A percentile compares a stretch with the other conserved stretches of the same genome.
Conservation (phyloP, 768 basidiomycete genomes). For the Serendipita sp. region DNA sequence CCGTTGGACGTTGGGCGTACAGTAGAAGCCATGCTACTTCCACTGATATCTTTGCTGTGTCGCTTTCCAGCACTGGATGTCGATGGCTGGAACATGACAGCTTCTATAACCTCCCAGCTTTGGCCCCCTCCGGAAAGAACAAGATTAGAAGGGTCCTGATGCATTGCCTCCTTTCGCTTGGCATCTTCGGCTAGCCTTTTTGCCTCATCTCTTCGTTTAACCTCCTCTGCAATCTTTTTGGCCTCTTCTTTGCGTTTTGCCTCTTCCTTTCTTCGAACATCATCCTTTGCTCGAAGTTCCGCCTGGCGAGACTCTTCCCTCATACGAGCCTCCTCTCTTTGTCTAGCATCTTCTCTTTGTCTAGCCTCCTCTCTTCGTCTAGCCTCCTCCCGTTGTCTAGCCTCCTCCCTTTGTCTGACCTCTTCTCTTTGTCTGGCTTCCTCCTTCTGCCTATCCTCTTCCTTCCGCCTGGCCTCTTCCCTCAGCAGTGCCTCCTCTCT, state of each 20-base stretch:
- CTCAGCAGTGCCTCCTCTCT: background rate
- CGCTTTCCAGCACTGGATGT: background rate
- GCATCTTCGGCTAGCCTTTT: background rate
- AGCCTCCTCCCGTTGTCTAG: background rate
- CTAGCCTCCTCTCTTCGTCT: background rate
- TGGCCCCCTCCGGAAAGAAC: background rate
- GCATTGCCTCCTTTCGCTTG: background rate
- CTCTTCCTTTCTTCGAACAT: background rate
- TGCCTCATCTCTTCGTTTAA: background rate
- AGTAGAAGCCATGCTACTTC: background rate
- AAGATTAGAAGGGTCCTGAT: background rate
- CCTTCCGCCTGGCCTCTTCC: background rate
- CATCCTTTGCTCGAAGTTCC: background rate
- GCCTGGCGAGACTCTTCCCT: background rate
- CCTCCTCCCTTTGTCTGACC: background rate
- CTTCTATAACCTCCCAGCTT: conserved; percentile 2
- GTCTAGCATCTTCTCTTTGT: background rate
- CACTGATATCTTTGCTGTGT: background rate
- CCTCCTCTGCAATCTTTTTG: background rate
- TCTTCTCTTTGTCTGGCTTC: background rate
- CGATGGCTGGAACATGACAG: background rate
- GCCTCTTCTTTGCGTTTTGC: background rate
- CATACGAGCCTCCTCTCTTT: background rate
- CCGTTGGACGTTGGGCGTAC: background rate
- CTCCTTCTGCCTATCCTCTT: background rate